Base-by-base conservation (phyloP, 768 basidiomycete species). In the Xanthoconium stramineum region DNA sequence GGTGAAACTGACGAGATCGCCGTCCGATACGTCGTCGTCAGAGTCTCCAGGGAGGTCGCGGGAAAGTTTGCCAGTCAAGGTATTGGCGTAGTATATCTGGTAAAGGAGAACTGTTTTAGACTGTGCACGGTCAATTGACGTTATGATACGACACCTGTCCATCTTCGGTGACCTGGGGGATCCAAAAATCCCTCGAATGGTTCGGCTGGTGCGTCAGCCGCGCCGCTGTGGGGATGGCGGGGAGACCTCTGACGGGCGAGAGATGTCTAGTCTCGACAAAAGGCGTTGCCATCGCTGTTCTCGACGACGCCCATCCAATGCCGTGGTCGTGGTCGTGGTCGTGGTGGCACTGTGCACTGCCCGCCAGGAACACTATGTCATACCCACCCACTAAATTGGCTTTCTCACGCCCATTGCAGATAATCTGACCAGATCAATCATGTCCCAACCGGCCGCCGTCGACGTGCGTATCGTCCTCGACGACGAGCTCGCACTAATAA, bases 11-110 rank as follows among this genome's bases (percentile, higher is more conserved):
- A 79, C 78, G 39, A 86, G 73, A 55, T 86, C 85, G 39, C 74
- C 76, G 59, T 85, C 83, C 5, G 81, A 79, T 29, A 73, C 72
- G 51, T 87, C 85, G 50, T 67, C 64, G 38, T 87, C 86, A 7
- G 77, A 66, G 66, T 91, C 89, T 47, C 75, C 76, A 15, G 94
- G 94, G 17, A 95, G 75, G 65, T 97, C 91, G 61, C 86, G 81
- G 19, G 93, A 85, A 28, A 82, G 83, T 65, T 86, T 81, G 24
- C 89, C 89, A 0, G 89, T 92, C 63, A 88, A 74, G 3, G 91
- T 91, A 66, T 98, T 98, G 61, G 89, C 83, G 74, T 97, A 98
- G 76, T 85, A 95, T 66, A 98, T 93, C 94, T 97, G 52, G 37
- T 32, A 24, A n/a, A n/a, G n/a, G n/a, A 3, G 14, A 5, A 10